Conservation (phyloP, 2,329 filamentous ascomycete species). For the Epichloe glyceriae region DNA sequence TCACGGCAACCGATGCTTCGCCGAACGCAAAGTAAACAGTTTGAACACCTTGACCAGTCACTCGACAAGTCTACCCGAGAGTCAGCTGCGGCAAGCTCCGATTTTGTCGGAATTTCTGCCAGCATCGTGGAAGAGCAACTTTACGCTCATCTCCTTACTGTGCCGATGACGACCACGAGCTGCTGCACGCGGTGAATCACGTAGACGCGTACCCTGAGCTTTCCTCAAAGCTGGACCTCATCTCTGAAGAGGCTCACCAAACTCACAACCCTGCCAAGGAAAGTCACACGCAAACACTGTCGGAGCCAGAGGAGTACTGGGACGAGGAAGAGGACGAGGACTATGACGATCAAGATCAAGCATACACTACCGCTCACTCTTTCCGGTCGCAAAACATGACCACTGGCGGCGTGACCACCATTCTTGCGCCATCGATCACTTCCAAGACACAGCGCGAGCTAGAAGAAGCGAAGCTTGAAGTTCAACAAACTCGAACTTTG, state of each 20-base stretch:
- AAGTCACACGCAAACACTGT: conserved; percentile 16
- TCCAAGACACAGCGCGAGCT: conserved; percentile 61
- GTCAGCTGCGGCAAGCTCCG: background rate
- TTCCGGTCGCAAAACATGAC: conserved; percentile 55
- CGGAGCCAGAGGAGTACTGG: conserved; percentile 56
- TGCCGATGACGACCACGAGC: conserved; percentile 12
- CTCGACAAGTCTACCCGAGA: conserved; percentile 1
- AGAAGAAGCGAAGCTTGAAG: conserved; percentile 47
- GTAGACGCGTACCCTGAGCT: conserved; percentile 13
- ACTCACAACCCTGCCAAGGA: conserved; percentile 14
- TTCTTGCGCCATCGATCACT: conserved; percentile 63
- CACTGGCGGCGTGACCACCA: conserved; percentile 34
- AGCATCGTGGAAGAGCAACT: conserved; percentile 5
- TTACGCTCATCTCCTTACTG: conserved; percentile 15
- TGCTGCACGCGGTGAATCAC: conserved; percentile 12
- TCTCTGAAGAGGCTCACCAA: conserved; percentile 17
- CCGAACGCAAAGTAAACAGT: conserved; percentile 31
- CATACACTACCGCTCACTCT: conserved; percentile 66
- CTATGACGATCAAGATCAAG: conserved; percentile 47
- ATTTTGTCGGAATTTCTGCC: conserved; percentile 8
- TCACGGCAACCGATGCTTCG: conserved; percentile 27
- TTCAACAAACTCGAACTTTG: conserved; percentile 52
- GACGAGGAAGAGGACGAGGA: conserved; percentile 66
- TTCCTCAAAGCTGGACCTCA: conserved; percentile 17
- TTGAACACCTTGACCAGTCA: conserved; percentile 15